Percentiles rank a stretch among this genome's conserved stretches.
phyloP scores from a whole-genome alignment of 805 yeast genomes.

The Tetrapisispora iriomotensis region DNA sequence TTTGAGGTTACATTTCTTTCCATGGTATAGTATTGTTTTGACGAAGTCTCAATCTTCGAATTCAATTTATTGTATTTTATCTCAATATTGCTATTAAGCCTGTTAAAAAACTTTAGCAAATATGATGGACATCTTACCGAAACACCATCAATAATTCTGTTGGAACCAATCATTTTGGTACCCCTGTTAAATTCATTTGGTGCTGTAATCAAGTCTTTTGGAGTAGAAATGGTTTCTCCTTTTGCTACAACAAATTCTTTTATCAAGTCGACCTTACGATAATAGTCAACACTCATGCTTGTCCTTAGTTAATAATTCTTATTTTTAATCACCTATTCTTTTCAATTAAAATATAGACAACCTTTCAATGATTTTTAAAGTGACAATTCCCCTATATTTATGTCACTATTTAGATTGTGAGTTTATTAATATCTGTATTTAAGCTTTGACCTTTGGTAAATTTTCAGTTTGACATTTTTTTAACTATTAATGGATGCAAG shows the following conservation, averaged over 20 bases:
- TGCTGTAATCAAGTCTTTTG: conserved; percentile 1
- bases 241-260: conserved; percentile 20
- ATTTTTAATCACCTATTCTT: too few species aligned
- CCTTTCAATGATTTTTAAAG: too few species aligned
- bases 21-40: conserved; percentile 35
- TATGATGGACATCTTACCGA: conserved; percentile 21
- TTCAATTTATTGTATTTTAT: conserved; percentile 13
- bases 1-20: conserved; percentile 46
- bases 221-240: conserved; percentile 14
- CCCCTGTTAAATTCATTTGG: conserved; percentile 2
- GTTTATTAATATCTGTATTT: too few species aligned
- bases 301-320: neutral
- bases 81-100: conserved; percentile 11
- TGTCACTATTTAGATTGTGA: too few species aligned
- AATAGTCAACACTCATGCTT: conserved; percentile 14
- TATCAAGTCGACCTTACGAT: conserved; percentile 19
- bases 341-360: too few species aligned
- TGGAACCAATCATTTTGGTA: conserved; percentile 13
- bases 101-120: conserved; percentile 9
- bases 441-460: too few species aligned
- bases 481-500: too few species aligned
- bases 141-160: conserved; percentile 20
- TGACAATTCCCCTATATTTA: too few species aligned
- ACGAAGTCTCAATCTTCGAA: conserved; percentile 33
- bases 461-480: too few species aligned